Conservation (phyloP, 305 asterid genomes). For the Solanum hybrid region DNA sequence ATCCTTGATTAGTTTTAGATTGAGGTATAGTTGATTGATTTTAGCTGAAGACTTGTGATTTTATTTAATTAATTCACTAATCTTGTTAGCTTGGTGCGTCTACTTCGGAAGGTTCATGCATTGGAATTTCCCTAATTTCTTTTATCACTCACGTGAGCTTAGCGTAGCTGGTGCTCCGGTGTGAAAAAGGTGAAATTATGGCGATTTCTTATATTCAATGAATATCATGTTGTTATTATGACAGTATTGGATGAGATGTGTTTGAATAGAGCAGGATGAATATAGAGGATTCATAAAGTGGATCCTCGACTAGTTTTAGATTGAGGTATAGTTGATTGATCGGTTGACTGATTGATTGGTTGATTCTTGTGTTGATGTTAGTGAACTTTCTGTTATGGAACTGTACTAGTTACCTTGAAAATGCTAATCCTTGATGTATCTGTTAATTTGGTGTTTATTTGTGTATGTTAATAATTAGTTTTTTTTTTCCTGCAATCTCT, state of each 20-base stretch:
- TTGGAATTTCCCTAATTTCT: not conserved
- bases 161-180: not conserved
- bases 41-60: not conserved
- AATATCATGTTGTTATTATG: not conserved
- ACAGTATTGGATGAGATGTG: not conserved
- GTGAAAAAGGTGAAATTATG: not conserved
- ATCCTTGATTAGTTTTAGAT: not conserved
- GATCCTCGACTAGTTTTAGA: not conserved
- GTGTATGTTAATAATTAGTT: not conserved
- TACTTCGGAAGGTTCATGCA: not conserved
- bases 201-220: not conserved
- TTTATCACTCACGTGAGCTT: not conserved
- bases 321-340: not conserved
- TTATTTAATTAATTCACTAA: not conserved
- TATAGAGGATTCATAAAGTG: not conserved
- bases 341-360: not conserved
- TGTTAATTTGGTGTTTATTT: not conserved
- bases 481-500: not conserved
- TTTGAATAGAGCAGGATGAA: not conserved
- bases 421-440: not conserved
- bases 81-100: not conserved
- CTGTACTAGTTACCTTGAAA: not conserved
- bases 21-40: not conserved
- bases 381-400: not conserved
- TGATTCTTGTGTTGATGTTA: not conserved